Evolutionary conservation across 2,329 filamentous ascomycete genomes (phyloP).

Genomic region (Colletotrichum eremochloae): DNA sequence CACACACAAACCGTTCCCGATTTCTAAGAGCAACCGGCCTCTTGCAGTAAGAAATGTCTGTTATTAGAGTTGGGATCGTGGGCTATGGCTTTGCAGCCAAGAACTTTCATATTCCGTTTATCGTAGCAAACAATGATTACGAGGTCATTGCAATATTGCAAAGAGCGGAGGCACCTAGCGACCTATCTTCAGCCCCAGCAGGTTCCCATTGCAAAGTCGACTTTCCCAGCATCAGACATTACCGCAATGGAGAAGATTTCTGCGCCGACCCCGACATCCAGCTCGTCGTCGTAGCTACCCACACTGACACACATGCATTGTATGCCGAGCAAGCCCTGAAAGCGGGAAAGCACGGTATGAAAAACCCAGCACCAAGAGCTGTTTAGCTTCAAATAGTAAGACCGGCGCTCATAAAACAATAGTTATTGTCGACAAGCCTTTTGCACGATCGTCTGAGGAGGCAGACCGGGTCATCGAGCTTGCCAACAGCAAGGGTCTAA

Average conservation of each 20-base stretch:
- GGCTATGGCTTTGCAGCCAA: conserved; percentile 64
- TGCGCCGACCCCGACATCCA: conserved; percentile 70
- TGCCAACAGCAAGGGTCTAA: conserved; percentile 59
- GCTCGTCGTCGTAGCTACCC: conserved; percentile 72
- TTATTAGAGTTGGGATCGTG: conserved; percentile 62
- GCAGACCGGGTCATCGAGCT: conserved; percentile 66
- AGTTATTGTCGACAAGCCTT: conserved; percentile 77
- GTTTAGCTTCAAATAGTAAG: neutral
- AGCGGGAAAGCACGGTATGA: conserved; percentile 68
- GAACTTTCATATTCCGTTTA: conserved; percentile 65
- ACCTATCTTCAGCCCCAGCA: conserved; percentile 45
- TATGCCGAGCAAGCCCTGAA: conserved; percentile 69
- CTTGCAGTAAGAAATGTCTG: conserved; percentile 36
- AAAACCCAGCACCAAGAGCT: neutral
- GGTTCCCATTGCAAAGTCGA: conserved; percentile 63
- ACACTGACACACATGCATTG: conserved; percentile 63
- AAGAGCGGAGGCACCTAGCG: conserved; percentile 54
- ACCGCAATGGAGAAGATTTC: conserved; percentile 69
- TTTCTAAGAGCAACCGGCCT: neutral
- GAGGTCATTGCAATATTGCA: conserved; percentile 63
- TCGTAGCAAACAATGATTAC: conserved; percentile 60
- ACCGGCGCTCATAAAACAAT: neutral
- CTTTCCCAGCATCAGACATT: conserved; percentile 65
- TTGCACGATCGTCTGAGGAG: conserved; percentile 70
- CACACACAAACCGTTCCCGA: accelerated